Base-by-base conservation (phyloP, 306 rosid species). In the Castanea sativa region DNA sequence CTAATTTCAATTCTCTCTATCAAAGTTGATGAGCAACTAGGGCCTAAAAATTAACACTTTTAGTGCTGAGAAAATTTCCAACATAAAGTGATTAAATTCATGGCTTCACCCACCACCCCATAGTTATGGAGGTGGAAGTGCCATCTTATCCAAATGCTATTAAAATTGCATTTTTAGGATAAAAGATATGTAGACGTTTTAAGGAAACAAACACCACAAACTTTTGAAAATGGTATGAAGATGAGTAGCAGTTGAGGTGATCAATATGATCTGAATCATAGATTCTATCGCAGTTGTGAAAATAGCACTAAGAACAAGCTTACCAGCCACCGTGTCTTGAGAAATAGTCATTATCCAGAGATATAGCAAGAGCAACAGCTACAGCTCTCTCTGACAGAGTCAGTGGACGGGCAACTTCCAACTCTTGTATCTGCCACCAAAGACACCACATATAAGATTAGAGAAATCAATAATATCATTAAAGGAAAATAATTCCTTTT, bases 301-400 rank as follows among this genome's bases (percentile, higher is more conserved):
- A 72, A 58, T 33, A 55, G 38, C 15, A 30, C 73, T 57, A 74
- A 55, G 73, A 69, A 73, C 16, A 16, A 79, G 59, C 93, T 95
- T 86, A 95, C 99, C 92, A 92, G 90, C 98, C 94, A 61, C 97
- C 97, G 41, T 91, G 97, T 82, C 98, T 87, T 69, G 99, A 92
- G 85, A 95, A 95, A 86, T 92, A 95, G 84, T 95, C 99, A 73
- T 95, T 95, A 79, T 95, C 99, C 83, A 95, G 85, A n/a, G 99
- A 95, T 86, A 95, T 88, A 51, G 99, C 98, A 88, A 95, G 97
- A 73, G 99, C 99, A 77, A 95, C 80, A n/a, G 97, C 80, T 59
- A 92, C 97, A 45, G 99, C 98, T 89, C 99, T 90, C 88, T 95
- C 98, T 0, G 90, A 80, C 69, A 95, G 83, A 68, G 88, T 91